Evolutionary conservation across 805 yeast species (phyloP), one percentile per base, ranked within the genome.

Genomic region (Ogataea minuta): DNA sequence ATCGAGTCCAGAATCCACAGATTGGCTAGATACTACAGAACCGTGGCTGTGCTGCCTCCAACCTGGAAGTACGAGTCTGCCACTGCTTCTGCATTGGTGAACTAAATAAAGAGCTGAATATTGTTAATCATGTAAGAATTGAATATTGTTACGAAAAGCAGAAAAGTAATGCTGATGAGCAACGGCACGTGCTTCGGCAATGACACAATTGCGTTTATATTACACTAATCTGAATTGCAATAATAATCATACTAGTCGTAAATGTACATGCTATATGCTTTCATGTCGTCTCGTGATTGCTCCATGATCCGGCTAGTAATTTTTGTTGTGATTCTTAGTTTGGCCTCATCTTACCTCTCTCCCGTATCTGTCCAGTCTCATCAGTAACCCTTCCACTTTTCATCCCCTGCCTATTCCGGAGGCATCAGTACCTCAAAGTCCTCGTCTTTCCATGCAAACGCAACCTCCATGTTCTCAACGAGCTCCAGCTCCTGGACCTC

Each of bases 41-140:
- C 96, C 65, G 96, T 88, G 65, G 79, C 95, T 68, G 98, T 93
- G 66, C 84, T 93, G 70, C 99, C 99, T 65, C 98, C 99, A 72
- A 90, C 85, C 93, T 93, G 99, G 99, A 93, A 93, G 81, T 93
- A 86, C 95, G 99, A 93, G 81, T 91, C 99, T 62, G 96, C 99
- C 70, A 93, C 99, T 69, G 99, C 99, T 70, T 93, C 99, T 66
- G 95, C 99, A 74, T 83, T 93, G 76, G 99, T 93, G 68, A 91
- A 91, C 86, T 93, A 89, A 76, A 68, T 65, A 23, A 32, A 9
- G 11, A 21, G 8, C 5, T 19, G 5, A 8, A 24, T 14, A 9
- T 9, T 31, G 32, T 19, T 29, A 16, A 29, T 29, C 17, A 17
- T 29, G 12, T 27, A 12, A 27, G 16, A 13, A 9, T 28, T n/a